Conservation (phyloP, 2,329 filamentous ascomycete species). For the Fusarium nelsonii region DNA sequence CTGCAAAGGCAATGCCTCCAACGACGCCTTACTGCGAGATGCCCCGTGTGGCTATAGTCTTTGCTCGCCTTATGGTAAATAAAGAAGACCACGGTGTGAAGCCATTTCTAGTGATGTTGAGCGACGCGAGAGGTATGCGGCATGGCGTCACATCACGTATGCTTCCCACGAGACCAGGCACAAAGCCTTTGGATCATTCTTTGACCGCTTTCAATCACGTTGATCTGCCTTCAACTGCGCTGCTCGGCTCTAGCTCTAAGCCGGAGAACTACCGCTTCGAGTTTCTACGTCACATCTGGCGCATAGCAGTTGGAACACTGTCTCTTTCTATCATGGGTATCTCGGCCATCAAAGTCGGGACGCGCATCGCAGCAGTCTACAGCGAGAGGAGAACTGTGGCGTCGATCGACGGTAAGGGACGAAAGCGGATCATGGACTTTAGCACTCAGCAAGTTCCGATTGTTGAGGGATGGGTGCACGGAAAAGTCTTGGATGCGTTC, state of each 20-base stretch:
- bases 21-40: neutral
- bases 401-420: neutral
- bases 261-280: neutral
- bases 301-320: constrained; percentile 2
- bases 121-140: neutral
- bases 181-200: constrained; percentile 3
- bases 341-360: constrained; percentile 4
- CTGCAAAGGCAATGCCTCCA: constrained; percentile 4
- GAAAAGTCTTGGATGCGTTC: neutral
- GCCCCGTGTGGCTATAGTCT: neutral
- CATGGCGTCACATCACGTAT: neutral
- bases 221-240: neutral
- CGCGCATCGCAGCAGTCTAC: neutral
- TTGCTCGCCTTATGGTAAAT: neutral
- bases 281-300: neutral
- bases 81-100: neutral
- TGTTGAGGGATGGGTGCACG: neutral
- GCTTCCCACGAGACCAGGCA: neutral
- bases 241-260: neutral
- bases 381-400: neutral
- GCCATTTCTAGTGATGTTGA: constrained; percentile 1
- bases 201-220: constrained; percentile 4
- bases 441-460: neutral
- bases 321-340: neutral
- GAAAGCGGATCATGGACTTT: constrained; percentile 1